A percentile compares a stretch with the other conserved stretches of the same genome.
phyloP scores from a whole-genome alignment of 768 basidiomycete species.

The Infundibulicybe gibba region DNA sequence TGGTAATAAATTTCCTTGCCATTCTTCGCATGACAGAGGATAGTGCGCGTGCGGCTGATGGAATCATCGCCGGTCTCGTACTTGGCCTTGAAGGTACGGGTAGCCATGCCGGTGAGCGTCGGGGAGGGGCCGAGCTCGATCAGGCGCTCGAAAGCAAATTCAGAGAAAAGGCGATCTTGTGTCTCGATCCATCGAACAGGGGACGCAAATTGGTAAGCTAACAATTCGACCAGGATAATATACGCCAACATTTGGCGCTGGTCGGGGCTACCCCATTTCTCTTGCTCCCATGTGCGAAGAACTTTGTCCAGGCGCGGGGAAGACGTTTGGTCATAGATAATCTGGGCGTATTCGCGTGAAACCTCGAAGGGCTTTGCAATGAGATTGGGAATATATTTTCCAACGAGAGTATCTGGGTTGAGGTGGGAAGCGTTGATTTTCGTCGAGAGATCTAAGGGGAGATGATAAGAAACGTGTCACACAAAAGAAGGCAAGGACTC shows the following conservation, averaged over 20 bases:
- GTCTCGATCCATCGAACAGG: conserved; percentile 99
- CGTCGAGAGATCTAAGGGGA: conserved; percentile 80
- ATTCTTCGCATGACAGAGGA: conserved; percentile 94
- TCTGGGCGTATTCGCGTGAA: conserved; percentile 83
- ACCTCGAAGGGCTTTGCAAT: conserved; percentile 86
- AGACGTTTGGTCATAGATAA: conserved; percentile 94
- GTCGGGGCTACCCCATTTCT: conserved; percentile 75
- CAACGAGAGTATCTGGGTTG: conserved; percentile 91
- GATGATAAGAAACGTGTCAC: background rate
- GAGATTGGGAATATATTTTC: conserved; percentile 97
- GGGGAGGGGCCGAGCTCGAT: conserved; percentile 97
- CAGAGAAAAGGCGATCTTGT: conserved; percentile 87
- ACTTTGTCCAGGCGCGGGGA: conserved; percentile 95
- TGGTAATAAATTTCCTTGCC: conserved; percentile 97
- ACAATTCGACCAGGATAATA: conserved; percentile 91
- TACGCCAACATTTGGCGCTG: conserved; percentile 95
- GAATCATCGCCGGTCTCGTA: conserved; percentile 91
- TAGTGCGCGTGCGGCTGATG: conserved; percentile 67
- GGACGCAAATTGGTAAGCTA: conserved; percentile 98
- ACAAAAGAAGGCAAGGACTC: conserved; percentile 26
- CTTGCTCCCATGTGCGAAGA: conserved; percentile 91
- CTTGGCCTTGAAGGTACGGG: conserved; percentile 86
- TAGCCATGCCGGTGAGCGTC: conserved; percentile 93
- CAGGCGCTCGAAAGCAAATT: conserved; percentile 87
- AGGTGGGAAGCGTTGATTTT: conserved; percentile 92